Evolutionary conservation across 106 monocot genomes (phyloP), one percentile per base, ranked within the genome.

Genomic region (Cymbidium sinense): DNA sequence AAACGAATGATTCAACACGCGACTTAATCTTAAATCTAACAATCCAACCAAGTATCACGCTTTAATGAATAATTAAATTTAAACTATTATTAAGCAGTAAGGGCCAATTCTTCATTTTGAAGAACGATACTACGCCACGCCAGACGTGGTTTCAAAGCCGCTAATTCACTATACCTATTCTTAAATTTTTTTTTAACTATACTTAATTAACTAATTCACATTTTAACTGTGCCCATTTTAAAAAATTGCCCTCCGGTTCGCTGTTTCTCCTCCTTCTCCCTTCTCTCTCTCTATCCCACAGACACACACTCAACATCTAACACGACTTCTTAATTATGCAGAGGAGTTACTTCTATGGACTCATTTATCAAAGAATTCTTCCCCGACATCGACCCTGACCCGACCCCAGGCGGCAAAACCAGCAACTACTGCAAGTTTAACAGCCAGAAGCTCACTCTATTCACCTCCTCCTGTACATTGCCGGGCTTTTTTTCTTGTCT

Each of bases 221-320:
- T n/a, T n/a, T n/a, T n/a, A n/a, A n/a, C n/a, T n/a, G n/a, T n/a
- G n/a, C n/a, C n/a, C n/a, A n/a, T n/a, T n/a, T n/a, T n/a, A n/a
- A n/a, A n/a, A n/a, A n/a, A n/a, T n/a, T n/a, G n/a, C n/a, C n/a
- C 37, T 36, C 74, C 0, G 25, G 37, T 39, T 23, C 41, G 25
- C 74, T 43, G 0, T 74, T n/a, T 43, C 43, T 43, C 25, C 15
- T 21, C 37, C 85, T 96, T n/a, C 4, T 72, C 93, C 0, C 89
- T 91, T 21, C 91, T 96, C 86, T 91, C 94, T 23, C 92, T 91
- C 77, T 98, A 91, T 1, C 91, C n/a, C n/a, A n/a, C n/a, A n/a
- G n/a, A n/a, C n/a, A n/a, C n/a, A n/a, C n/a, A n/a, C 52, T 30
- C 11, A 47, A 73, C 25, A 23, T 11, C 1, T 23, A n/a, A 4